Conservation (phyloP, 768 basidiomycete species). For the Suillus tomentosus region DNA sequence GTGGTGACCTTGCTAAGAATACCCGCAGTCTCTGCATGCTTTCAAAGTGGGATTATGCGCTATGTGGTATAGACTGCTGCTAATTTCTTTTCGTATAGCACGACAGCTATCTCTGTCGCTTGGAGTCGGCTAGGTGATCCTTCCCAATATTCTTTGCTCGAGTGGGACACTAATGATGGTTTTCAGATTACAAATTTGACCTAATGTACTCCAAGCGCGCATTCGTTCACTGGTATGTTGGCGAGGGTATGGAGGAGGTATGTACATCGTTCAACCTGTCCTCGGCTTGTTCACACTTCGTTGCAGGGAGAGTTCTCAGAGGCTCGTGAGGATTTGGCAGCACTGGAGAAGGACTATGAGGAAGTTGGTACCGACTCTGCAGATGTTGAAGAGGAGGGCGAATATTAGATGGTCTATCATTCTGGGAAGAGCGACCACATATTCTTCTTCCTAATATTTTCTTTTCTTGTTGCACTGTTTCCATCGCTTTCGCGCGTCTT, state of each 20-base stretch:
- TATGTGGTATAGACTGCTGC: not conserved
- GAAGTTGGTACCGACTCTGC: slow-evolving; percentile 83
- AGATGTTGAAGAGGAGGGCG: slow-evolving; percentile 67
- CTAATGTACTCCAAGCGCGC: slow-evolving; percentile 96
- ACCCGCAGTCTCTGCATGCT: slow-evolving; percentile 97
- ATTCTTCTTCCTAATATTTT: slow-evolving; percentile 3
- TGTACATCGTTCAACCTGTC: slow-evolving; percentile 15
- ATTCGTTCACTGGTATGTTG: slow-evolving; percentile 93
- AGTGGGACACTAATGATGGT: slow-evolving; percentile 12
- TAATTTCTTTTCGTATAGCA: slow-evolving; percentile 45
- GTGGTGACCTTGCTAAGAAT: slow-evolving; percentile 93
- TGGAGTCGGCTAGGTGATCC: slow-evolving; percentile 81
- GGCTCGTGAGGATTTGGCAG: slow-evolving; percentile 96
- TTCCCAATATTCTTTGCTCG: not conserved
- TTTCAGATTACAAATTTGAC: slow-evolving; percentile 93
- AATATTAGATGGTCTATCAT: slow-evolving; percentile 42
- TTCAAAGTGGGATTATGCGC: slow-evolving; percentile 61
- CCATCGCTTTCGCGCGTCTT: slow-evolving; percentile 7
- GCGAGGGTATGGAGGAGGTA: slow-evolving; percentile 98
- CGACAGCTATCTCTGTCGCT: slow-evolving; percentile 90
- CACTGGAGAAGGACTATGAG: slow-evolving; percentile 94
- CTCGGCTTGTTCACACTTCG: slow-evolving; percentile 14
- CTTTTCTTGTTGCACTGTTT: slow-evolving; percentile 9
- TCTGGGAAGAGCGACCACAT: slow-evolving; percentile 2
- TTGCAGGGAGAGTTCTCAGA: slow-evolving; percentile 93